Evolutionary conservation across 2,329 filamentous ascomycete genomes (phyloP).

Genomic region (Cladosporium phlei): DNA sequence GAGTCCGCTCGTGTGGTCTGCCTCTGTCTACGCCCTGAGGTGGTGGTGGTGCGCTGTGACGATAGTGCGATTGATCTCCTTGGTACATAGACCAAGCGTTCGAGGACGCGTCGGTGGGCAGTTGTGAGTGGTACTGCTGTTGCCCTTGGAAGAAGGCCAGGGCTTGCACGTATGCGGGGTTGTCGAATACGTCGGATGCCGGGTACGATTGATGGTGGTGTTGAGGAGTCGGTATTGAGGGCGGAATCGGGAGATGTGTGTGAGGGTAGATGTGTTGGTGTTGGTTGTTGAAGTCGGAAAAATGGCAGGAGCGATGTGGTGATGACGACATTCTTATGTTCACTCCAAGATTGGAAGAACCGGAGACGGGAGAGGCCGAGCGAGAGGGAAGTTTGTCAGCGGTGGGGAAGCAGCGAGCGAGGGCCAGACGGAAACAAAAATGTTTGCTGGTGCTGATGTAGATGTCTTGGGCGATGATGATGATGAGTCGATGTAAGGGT

Average conservation of each 20-base stretch:
- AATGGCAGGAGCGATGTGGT: conserved; percentile 4
- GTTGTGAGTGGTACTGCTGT: too few species aligned
- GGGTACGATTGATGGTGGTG: neutral
- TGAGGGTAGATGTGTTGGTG: neutral
- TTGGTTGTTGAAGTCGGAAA: conserved; percentile 7
- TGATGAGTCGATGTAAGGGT: conserved; percentile 8
- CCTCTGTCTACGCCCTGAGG: conserved; percentile 23
- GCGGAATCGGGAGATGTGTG: neutral
- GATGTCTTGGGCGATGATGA: neutral
- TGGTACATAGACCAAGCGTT: conserved; percentile 9
- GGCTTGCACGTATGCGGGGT: conserved; percentile 2
- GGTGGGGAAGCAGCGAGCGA: too few species aligned
- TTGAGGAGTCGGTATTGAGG: neutral
- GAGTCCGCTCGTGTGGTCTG: conserved; percentile 30
- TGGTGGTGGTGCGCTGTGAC: conserved; percentile 20
- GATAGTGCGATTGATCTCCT: conserved; percentile 4
- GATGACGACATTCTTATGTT: conserved; percentile 11
- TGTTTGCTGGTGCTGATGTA: too few species aligned
- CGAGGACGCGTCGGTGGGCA: neutral
- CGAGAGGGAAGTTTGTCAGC: too few species aligned
- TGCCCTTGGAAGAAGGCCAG: neutral
- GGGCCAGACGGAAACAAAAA: too few species aligned
- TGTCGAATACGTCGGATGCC: too few species aligned
- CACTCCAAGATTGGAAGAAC: neutral
- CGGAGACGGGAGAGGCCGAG: too few species aligned